Conservation (phyloP, 352 stramenopile genomes). For the Phytopythium aichiense region DNA sequence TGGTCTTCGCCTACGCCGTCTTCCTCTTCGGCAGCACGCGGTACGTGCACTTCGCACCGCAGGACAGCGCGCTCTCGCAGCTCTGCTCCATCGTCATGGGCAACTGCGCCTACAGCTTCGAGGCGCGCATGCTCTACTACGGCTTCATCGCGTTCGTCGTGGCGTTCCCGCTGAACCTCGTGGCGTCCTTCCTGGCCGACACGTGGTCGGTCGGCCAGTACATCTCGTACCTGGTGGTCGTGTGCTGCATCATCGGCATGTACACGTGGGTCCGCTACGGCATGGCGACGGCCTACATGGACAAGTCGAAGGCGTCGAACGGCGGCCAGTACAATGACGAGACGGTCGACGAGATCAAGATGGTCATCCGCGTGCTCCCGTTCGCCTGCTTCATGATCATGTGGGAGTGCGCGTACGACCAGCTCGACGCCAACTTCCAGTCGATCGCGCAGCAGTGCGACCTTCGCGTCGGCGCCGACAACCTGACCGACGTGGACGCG, state of each 20-base stretch:
- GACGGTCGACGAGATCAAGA: constrained; percentile 83
- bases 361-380: constrained; percentile 78
- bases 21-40: constrained; percentile 53
- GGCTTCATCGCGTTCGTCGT: constrained; percentile 56
- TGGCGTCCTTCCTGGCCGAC: constrained; percentile 69
- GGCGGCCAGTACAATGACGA: constrained; percentile 78
- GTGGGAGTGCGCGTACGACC: constrained; percentile 86
- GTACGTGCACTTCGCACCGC: constrained; percentile 75
- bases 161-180: constrained; percentile 70
- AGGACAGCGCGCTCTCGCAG: constrained; percentile 72
- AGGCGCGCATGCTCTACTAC: constrained; percentile 76
- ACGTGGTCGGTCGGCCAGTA: constrained; percentile 51
- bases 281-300: constrained; percentile 77
- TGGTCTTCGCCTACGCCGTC: constrained; percentile 74
- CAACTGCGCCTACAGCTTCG: constrained; percentile 77
- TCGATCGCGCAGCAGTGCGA: constrained; percentile 85
- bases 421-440: constrained; percentile 86
- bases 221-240: constrained; percentile 65
- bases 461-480: constrained; percentile 41
- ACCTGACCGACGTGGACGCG: constrained; percentile 20
- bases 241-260: constrained; percentile 72
- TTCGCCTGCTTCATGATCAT: constrained; percentile 90
- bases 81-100: constrained; percentile 67
- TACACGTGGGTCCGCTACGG: constrained; percentile 82
- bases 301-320: constrained; percentile 83